Evolutionary conservation across 129 eudicot species (phyloP), one percentile per base, ranked within the genome.

Genomic region (Chrysanthemum seticuspe): DNA sequence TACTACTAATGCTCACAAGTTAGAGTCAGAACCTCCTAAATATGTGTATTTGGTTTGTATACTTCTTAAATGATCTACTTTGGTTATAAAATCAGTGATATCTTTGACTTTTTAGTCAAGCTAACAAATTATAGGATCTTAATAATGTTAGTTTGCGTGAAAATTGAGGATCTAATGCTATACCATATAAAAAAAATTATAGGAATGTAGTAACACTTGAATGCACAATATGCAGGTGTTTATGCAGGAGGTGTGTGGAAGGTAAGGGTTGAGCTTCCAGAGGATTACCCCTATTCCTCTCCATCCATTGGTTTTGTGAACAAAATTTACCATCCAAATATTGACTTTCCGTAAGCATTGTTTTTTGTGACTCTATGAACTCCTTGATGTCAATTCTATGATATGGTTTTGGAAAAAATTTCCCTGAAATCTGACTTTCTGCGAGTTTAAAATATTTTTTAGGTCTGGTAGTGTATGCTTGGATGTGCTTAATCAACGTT

Each of bases 211-310:
- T 36, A 36, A 36, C 45, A 6, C 45, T 36, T 36, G 45, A 36
- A 36, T 36, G 45, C 45, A 36, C 45, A 36, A 36, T 59, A 21
- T 59, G 15, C 65, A 59, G 65, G 65, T 23, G 2, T 31, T 11
- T 59, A 59, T 13, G 9, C 13, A 10, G 65, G 65, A 59, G 65
- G 65, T 59, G 27, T 59, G 13, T 59, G 65, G 65, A 59, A 59
- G 40, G 65, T 59, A 23, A 59, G 29, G 27, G 65, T 59, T 10
- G 65, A 59, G 15, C 65, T 59, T 59, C 65, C 65, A 59, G 27
- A 59, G 25, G 65, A 29, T 59, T 59, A 59, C 40, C 65, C 64
- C 40, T 59, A 59, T 4, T 59, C 65, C 6, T 59, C 65, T 59
- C 65, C 65, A 23, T 59, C 65, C 13, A 23, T 59, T 13, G 65